Evolutionary conservation across 2,329 filamentous ascomycete genomes (phyloP).

Genomic region (Fusarium udum): DNA sequence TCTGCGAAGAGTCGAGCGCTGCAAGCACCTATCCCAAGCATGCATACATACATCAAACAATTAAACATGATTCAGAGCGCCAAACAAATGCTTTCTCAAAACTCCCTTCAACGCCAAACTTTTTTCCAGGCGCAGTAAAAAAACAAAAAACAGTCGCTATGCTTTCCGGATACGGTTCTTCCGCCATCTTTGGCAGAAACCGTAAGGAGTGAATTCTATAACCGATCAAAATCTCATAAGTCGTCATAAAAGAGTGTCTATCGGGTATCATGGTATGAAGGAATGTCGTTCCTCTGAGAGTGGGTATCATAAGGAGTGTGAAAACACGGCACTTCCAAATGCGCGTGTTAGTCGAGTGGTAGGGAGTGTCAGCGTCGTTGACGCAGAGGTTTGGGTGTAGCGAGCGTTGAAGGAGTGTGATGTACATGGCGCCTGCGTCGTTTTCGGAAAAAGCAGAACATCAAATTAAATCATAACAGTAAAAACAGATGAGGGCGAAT

Average conservation of each 20-base stretch:
- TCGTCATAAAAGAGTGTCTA: conserved; percentile 51
- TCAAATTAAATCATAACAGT: conserved; percentile 27
- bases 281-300: conserved; percentile 39
- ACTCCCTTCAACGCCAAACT: conserved; percentile 42
- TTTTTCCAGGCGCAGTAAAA: conserved; percentile 39
- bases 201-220: conserved; percentile 60
- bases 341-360: conserved; percentile 18
- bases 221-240: conserved; percentile 49
- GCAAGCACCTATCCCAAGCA: conserved; percentile 23
- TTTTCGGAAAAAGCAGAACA: conserved; percentile 37
- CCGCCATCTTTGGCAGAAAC: conserved; percentile 46
- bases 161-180: conserved; percentile 59
- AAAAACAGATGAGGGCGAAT: conserved; percentile 30
- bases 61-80: conserved; percentile 33
- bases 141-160: conserved; percentile 60
- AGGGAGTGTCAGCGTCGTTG: conserved; percentile 48
- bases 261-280: conserved; percentile 48
- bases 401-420: conserved; percentile 51
- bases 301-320: conserved; percentile 48
- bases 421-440: conserved; percentile 51
- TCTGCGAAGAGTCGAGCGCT: conserved; percentile 29
- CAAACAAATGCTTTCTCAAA: conserved; percentile 40
- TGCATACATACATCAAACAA: conserved; percentile 11
- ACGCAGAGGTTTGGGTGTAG: conserved; percentile 44
- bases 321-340: conserved; percentile 45